Base-by-base conservation (phyloP, 306 rosid genomes). In the Cucurbita maxima region DNA sequence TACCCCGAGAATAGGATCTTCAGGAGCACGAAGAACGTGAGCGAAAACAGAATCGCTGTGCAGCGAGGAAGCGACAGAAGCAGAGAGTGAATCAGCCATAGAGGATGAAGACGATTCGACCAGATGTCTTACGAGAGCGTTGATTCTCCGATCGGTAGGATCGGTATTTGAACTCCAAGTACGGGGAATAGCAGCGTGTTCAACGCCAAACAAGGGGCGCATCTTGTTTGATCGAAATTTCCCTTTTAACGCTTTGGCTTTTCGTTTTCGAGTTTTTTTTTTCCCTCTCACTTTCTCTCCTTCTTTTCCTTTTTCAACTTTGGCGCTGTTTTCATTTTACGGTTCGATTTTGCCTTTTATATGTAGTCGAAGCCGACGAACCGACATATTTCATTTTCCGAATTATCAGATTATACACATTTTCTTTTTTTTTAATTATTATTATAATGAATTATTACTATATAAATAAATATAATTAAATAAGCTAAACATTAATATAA, bases 1-100 rank as follows among this genome's bases (percentile, higher is more conserved):
- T 88, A 95, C 97, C 79, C 99, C 97, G 62, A 95, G 97, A 62
- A 95, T 95, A 66, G 97, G 91, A 91, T 95, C 99, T 86, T 95
- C 99, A 7, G 99, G 96, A 74, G 89, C 99, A 14, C 83, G 99
- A 52, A 71, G 85, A n/a, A 95, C 76, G 41, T 91, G 96, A 85
- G 86, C 84, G 76, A 95, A 95, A 77, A 87, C 91, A 45, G 97
- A 91, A 79, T 76, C 80, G 80, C 54, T 78, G 19, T 69, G 54
- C 14, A 74, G 57, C 44, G 87, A 74, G 11, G 96, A 75, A 60
- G 92, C 83, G 10, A 88, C 90, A 6, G 94, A 85, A 69, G 88
- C 81, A 57, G 92, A 85, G 58, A 91, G 38, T 16, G 61, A 64
- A 47, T 44, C 64, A 56, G 71, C 91, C 95, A 89, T 86, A 45